These are phyloP conservation scores for Prunus mongolica DNA, from an alignment of 306 rosid genomes.

Conservation along the genomic window DNA sequence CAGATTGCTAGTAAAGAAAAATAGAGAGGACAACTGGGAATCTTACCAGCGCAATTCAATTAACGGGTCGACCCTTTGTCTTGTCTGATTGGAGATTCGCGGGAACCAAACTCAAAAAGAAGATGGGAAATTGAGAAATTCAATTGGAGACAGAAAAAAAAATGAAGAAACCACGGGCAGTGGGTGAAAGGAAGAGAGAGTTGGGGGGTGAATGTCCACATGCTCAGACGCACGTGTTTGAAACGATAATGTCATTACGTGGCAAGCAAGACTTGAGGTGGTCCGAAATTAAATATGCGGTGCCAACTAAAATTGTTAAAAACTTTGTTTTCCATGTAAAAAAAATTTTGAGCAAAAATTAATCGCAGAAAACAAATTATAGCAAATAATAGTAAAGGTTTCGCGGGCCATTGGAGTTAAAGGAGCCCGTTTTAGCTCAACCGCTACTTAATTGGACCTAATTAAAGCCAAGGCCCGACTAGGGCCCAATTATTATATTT, in stretches of 20 bases:
- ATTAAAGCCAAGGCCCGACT: neutral
- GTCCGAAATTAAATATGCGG: neutral
- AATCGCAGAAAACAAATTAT: neutral
- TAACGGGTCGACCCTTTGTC: conserved; percentile 2
- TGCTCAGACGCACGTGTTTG: conserved; percentile 24
- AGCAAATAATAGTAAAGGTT: neutral
- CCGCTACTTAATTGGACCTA: neutral
- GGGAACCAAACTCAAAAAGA: conserved; percentile 17
- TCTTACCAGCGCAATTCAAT: neutral
- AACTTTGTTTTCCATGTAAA: no score
- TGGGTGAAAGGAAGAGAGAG: neutral
- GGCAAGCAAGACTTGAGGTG: conserved; percentile 7
- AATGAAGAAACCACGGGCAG: neutral
- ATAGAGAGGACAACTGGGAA: conserved; percentile 9
- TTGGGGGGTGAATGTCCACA: conserved; percentile 14
- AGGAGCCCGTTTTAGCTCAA: neutral
- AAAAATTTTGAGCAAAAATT: neutral
- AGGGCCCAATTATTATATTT: neutral
- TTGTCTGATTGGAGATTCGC: conserved; percentile 18
- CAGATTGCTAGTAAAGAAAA: neutral
- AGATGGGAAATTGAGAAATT: neutral
- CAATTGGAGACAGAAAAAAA: neutral
- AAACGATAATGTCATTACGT: neutral
- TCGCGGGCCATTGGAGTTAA: neutral
- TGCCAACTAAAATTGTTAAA: neutral